Percentiles rank a stretch among this genome's conserved stretches.
These are phyloP conservation scores for Cutaneotrichosporon arboriforme DNA, from an alignment of 1,284 basidiomycete species.

Conservation along the genomic window DNA sequence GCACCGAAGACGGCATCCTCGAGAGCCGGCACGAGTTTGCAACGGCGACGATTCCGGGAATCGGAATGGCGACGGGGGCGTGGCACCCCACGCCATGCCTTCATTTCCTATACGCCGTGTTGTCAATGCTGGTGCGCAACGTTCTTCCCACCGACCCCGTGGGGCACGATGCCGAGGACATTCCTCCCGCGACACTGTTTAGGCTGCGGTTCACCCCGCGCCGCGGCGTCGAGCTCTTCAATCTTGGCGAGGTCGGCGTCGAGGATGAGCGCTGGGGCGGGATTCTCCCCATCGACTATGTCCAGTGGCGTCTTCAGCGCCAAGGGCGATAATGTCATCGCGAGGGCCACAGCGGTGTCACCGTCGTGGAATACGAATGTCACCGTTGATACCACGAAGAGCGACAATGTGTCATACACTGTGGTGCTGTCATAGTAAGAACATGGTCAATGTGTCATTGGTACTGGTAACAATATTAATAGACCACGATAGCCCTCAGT, in stretches of 20 bases:
- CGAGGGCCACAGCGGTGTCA: too few relatives aligned
- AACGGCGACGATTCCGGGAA: constrained; percentile 60
- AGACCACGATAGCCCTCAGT: too few relatives aligned
- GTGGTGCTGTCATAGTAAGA: too few relatives aligned
- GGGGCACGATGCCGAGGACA: constrained; percentile 4
- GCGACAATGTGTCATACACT: too few relatives aligned
- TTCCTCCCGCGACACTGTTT: constrained; percentile 37
- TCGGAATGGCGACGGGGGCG: constrained; percentile 4
- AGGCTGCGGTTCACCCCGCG: constrained; percentile 39
- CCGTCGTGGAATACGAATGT: too few relatives aligned
- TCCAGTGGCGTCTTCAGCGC: constrained; percentile 25
- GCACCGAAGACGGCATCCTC: constrained; percentile 67
- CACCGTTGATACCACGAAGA: too few relatives aligned
- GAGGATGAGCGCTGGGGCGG: constrained; percentile 39
- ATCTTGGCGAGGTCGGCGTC: constrained; percentile 19
- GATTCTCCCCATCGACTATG: constrained; percentile 37
- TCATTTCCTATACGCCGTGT: constrained; percentile 36
- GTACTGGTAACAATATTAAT: too few relatives aligned
- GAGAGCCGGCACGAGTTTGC: constrained; percentile 62
- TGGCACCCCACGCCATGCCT: constrained; percentile 37
- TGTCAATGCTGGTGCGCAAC: constrained; percentile 27
- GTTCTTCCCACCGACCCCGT: constrained; percentile 39
- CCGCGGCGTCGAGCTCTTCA: constrained; percentile 35
- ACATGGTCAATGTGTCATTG: too few relatives aligned
- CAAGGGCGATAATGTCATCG: too few relatives aligned